Evolutionary conservation across 2,329 filamentous ascomycete genomes (phyloP).

Genomic region (Colletotrichum neosansevieriae): DNA sequence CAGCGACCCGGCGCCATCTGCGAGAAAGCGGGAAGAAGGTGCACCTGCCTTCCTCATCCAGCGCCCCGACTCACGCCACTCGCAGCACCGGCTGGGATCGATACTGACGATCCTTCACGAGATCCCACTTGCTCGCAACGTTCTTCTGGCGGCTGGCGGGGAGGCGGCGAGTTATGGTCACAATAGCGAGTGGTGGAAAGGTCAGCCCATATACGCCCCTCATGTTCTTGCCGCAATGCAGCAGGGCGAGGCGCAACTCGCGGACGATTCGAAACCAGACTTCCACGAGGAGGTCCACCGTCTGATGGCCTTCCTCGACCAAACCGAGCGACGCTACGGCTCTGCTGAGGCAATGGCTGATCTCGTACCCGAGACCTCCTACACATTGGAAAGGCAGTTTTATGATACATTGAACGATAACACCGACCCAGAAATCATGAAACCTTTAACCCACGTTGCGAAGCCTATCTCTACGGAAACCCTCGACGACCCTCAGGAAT

Average conservation of each 20-base stretch:
- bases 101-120: constrained; percentile 70
- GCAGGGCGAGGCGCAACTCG: constrained; percentile 48
- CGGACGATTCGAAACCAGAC: constrained; percentile 49
- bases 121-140: constrained; percentile 69
- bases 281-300: constrained; percentile 70
- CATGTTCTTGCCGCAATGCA: constrained; percentile 52
- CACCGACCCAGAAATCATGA: constrained; percentile 41
- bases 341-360: constrained; percentile 62
- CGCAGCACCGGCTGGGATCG: constrained; percentile 61
- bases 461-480: constrained; percentile 47
- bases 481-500: constrained; percentile 46
- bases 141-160: constrained; percentile 59
- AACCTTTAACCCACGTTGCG: constrained; percentile 48
- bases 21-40: constrained; percentile 56
- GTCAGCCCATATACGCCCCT: constrained; percentile 60
- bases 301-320: constrained; percentile 72
- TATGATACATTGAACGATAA: constrained; percentile 54
- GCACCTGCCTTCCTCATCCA: constrained; percentile 65
- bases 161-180: constrained; percentile 64
- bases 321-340: constrained; percentile 70
- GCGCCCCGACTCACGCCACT: constrained; percentile 49
- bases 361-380: constrained; percentile 48
- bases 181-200: constrained; percentile 72
- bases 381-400: constrained; percentile 56
- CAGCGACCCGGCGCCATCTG: constrained; percentile 51